These are phyloP conservation scores for Linnemannia zychae DNA, from an alignment of 192 early-diverging fungal genomes.

Conservation along the genomic window DNA sequence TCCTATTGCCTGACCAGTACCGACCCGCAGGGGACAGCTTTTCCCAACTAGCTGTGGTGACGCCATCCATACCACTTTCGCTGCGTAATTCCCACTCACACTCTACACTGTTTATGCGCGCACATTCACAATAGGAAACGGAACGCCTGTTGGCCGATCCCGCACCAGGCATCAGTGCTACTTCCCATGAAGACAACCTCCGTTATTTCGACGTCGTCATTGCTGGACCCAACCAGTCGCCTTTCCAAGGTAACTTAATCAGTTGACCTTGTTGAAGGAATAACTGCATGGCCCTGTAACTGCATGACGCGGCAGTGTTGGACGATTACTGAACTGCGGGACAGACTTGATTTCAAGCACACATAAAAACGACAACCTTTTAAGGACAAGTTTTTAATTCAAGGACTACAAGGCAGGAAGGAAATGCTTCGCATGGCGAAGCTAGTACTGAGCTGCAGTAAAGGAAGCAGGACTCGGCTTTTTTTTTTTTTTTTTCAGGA, in stretches of 20 bases:
- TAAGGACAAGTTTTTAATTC: too few relatives aligned
- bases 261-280: background rate
- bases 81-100: background rate
- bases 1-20: background rate
- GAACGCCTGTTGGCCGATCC: conserved; percentile 95
- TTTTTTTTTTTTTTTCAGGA: background rate
- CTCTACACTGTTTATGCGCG: background rate
- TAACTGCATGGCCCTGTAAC: background rate
- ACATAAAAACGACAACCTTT: background rate
- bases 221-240: conserved; percentile 89
- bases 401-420: too few relatives aligned
- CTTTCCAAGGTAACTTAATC: conserved; percentile 88
- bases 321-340: too few relatives aligned
- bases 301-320: background rate
- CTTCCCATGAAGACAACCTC: conserved; percentile 93
- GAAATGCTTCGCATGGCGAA: too few relatives aligned
- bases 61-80: background rate
- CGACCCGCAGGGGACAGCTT: background rate
- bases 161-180: conserved; percentile 92
- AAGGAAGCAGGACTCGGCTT: too few relatives aligned
- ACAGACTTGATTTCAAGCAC: background rate
- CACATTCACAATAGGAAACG: conserved; percentile 81
- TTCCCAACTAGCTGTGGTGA: background rate
- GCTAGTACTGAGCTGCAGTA: too few relatives aligned
- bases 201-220: conserved; percentile 98